phyloP scores from a whole-genome alignment of 2,329 filamentous ascomycete species.

The Penicillium sumatraense region DNA sequence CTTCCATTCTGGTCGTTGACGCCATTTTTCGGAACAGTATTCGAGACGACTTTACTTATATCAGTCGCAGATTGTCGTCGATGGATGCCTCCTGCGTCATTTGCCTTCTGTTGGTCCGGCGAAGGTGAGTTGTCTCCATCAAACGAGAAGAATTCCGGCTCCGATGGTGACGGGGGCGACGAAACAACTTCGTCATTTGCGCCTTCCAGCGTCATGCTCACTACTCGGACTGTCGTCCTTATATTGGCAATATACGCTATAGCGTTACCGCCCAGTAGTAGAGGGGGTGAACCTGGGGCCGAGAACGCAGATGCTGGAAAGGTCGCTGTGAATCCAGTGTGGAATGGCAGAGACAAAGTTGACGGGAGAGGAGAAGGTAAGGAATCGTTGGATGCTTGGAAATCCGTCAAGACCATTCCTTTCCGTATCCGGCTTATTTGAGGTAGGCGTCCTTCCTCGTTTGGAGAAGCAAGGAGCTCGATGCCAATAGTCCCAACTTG shows the following conservation, averaged over 20 bases:
- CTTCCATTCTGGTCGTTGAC: conserved; percentile 1
- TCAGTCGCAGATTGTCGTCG: conserved; percentile 24
- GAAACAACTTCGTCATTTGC: conserved; percentile 30
- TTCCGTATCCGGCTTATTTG: conserved; percentile 61
- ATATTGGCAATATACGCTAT: conserved; percentile 90
- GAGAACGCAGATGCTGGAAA: conserved; percentile 67
- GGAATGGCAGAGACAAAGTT: conserved; percentile 44
- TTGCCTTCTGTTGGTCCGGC: conserved; percentile 8
- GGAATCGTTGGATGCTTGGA: conserved; percentile 50
- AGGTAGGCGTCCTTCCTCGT: conserved; percentile 26
- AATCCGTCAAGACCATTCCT: conserved; percentile 79
- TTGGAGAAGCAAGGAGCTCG: conserved; percentile 42
- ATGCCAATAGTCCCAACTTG: conserved; percentile 91
- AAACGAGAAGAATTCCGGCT: conserved; percentile 50
- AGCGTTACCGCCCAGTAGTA: conserved; percentile 59
- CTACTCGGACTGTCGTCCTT: conserved; percentile 76
- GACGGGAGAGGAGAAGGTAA: conserved; percentile 7
- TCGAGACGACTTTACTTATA: conserved; percentile 33
- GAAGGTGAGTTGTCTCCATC: conserved; percentile 40
- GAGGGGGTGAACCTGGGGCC: conserved; percentile 50
- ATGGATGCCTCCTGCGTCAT: conserved; percentile 3
- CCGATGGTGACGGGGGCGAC: conserved; percentile 34
- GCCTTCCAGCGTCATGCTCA: conserved; percentile 55
- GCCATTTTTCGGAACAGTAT: background rate
- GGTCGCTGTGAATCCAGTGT: conserved; percentile 71